A percentile compares a stretch with the other conserved stretches of the same genome.
Evolutionary conservation across 78 protist species (phyloP).

Genomic region (Anaeramoeba ignava): DNA sequence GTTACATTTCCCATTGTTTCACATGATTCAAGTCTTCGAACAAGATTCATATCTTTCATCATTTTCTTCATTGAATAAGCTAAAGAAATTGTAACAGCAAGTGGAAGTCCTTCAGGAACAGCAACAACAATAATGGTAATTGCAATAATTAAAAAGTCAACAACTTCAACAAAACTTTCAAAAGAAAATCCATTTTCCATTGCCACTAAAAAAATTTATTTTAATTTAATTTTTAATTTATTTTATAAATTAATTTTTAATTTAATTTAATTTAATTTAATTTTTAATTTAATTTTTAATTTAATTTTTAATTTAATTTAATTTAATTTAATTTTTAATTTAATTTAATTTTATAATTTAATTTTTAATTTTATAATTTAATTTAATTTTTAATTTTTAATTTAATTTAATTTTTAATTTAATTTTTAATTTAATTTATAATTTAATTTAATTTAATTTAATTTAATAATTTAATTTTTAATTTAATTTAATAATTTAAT

Average conservation of each 20-base stretch:
- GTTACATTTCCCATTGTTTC: conserved; percentile 54
- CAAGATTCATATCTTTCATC: conserved; percentile 42
- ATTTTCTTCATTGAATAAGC: conserved; percentile 51
- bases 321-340: neutral
- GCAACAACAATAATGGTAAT: conserved; percentile 91
- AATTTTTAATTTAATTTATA: neutral
- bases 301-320: neutral
- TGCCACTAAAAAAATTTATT: no score
- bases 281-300: neutral
- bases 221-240: neutral
- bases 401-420: neutral
- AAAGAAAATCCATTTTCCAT: neutral
- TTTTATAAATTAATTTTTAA: neutral
- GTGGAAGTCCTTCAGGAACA: conserved; percentile 80
- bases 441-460: neutral
- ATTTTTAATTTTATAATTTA: neutral
- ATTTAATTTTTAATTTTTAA: neutral
- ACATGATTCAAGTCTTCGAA: conserved; percentile 46
- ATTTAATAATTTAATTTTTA: neutral
- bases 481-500: neutral
- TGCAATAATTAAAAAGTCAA: conserved; percentile 55
- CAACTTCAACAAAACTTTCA: conserved; percentile 24
- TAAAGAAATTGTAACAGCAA: conserved; percentile 54
- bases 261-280: neutral
- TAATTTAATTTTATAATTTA: neutral